Evolutionary conservation across 345 rosid species (phyloP).

Genomic region (Aurinia saxatilis): DNA sequence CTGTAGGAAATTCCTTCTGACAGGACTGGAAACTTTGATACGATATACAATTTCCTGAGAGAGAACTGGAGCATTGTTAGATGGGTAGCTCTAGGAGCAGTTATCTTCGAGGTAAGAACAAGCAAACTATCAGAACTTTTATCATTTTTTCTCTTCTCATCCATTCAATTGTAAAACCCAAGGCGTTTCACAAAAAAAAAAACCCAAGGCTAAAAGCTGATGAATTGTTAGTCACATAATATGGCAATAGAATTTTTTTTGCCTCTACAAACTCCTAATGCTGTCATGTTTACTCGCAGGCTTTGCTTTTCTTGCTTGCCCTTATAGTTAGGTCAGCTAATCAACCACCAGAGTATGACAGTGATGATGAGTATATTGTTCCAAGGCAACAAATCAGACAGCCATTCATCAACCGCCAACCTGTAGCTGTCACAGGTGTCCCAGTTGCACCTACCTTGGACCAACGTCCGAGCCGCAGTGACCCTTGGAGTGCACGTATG

Average conservation of each 20-base stretch:
- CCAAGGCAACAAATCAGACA: conserved; percentile 80
- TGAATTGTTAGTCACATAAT: too few relatives aligned
- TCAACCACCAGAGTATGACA: conserved; percentile 76
- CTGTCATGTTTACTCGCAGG: conserved; percentile 43
- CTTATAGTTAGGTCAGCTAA: conserved; percentile 76
- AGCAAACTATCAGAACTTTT: background rate
- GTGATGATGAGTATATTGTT: conserved; percentile 78
- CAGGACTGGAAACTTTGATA: conserved; percentile 71
- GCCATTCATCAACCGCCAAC: conserved; percentile 72
- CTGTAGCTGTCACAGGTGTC: conserved; percentile 63
- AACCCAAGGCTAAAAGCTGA: too few relatives aligned
- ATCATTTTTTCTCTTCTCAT: too few relatives aligned
- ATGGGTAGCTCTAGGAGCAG: conserved; percentile 94
- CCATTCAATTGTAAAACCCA: too few relatives aligned
- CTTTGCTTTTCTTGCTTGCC: conserved; percentile 72
- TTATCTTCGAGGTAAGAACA: conserved; percentile 70
- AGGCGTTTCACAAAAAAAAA: too few relatives aligned
- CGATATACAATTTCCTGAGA: conserved; percentile 64
- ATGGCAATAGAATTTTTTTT: background rate
- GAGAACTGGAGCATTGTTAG: conserved; percentile 70
- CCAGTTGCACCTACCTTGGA: conserved; percentile 78
- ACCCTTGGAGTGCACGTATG: conserved; percentile 99
- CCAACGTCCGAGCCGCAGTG: conserved; percentile 86
- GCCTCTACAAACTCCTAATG: background rate
- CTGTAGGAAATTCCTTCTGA: conserved; percentile 77